Evolutionary conservation across 2,329 filamentous ascomycete genomes (phyloP), one percentile per base, ranked within the genome.

Genomic region (Coleophoma crateriformis): DNA sequence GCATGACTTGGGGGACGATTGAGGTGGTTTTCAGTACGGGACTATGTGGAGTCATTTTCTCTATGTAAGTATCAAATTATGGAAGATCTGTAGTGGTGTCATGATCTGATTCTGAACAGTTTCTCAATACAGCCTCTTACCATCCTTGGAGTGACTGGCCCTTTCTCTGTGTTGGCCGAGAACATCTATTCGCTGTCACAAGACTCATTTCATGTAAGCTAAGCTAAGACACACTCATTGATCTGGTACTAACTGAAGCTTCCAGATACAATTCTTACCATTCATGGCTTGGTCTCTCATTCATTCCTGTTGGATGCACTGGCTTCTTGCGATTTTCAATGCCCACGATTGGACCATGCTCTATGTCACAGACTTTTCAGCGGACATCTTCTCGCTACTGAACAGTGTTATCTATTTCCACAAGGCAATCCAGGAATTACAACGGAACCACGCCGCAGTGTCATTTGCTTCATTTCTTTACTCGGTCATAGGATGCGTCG

Each of bases 261-360:
- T 14, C 13, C 50, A 78, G 71, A 74, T 82, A 46, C 70, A 77
- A 17, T 86, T 84, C 61, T 68, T 86, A n/a, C 74, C 78, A 1
- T 78, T 85, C 61, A 85, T 85, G 80, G 79, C 82, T 2, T 86
- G 82, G 82, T 76, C 79, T 2, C 71, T 84, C 34, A 82, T 85
- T 46, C 82, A 86, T 61, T 72, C 81, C 7, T 77, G 72, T 7
- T 86, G 82, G 82, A 78, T 85, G 72, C 79, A 84, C 59, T 78
- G 77, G 56, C 64, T 85, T 3, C 70, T 86, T 12, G 81, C 82
- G 48, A 76, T 84, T 46, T 77, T 85, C 65, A 85, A 85, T 63
- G 82, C 81, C 4, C 81, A 85, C 59, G 81, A 85, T 64, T 85
- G 81, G 78, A 85, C 82, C 0, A 86, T 85, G 82, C 73, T 78